These are phyloP conservation scores for Volutella citrinella DNA, from an alignment of 2,329 filamentous ascomycete genomes.

Conservation along the genomic window DNA sequence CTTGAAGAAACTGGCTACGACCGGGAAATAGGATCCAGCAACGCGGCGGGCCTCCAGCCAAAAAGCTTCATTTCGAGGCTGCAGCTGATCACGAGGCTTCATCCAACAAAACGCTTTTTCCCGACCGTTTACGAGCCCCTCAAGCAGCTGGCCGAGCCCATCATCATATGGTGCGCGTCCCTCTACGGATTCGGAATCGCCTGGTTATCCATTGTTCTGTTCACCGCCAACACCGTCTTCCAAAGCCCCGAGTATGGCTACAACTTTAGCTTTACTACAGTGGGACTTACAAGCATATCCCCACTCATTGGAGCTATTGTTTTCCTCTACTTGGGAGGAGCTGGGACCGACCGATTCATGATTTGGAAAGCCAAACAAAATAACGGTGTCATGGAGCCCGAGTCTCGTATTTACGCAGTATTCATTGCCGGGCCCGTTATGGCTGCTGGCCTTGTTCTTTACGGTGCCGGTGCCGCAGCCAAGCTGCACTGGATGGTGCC, in stretches of 20 bases:
- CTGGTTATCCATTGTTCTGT: neutral
- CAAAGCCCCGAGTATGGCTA: neutral
- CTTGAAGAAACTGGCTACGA: neutral
- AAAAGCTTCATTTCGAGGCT: neutral
- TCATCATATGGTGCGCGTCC: neutral
- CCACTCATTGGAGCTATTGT: neutral
- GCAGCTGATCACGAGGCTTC: neutral
- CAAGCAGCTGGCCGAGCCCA: neutral
- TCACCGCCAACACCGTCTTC: conserved; percentile 1
- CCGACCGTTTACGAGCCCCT: neutral
- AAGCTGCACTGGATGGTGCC: neutral
- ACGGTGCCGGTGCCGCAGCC: neutral
- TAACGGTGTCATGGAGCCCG: neutral
- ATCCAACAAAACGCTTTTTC: neutral
- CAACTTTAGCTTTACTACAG: neutral
- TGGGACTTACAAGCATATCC: neutral
- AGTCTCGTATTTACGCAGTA: neutral
- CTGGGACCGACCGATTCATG: neutral
- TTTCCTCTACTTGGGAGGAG: neutral
- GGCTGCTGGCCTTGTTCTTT: neutral
- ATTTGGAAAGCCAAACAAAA: neutral
- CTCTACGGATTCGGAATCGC: neutral
- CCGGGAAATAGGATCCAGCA: too few relatives aligned
- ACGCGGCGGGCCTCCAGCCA: too few relatives aligned
- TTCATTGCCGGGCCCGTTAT: neutral